Conservation (phyloP, 2,329 filamentous ascomycete species). For the Colletotrichum sp. region DNA sequence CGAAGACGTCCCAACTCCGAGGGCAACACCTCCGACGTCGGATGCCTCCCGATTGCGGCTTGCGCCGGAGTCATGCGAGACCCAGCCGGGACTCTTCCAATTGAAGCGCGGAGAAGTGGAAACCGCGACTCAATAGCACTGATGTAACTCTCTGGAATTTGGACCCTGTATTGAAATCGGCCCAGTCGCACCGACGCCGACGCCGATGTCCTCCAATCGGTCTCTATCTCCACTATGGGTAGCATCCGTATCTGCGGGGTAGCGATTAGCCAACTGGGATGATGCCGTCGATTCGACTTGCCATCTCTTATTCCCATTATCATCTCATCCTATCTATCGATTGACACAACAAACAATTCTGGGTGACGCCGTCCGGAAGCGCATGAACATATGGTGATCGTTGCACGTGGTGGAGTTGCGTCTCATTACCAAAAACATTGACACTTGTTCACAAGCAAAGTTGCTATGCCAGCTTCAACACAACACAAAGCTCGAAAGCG, state of each 20-base stretch:
- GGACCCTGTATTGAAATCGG: neutral
- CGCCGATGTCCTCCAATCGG: neutral
- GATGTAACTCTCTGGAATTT: neutral
- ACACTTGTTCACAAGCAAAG: neutral
- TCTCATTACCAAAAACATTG: neutral
- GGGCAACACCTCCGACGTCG: slow-evolving; percentile 3
- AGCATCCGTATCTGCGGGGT: neutral
- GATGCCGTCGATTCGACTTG: neutral
- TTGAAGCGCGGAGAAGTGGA: neutral
- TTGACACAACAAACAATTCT: neutral
- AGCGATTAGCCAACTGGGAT: neutral
- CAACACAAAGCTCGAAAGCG: neutral
- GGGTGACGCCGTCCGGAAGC: neutral
- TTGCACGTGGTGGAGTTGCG: neutral
- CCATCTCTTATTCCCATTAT: neutral
- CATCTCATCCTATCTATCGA: neutral
- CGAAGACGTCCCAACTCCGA: neutral
- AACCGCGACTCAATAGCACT: neutral
- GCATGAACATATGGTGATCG: neutral
- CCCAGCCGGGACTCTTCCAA: neutral
- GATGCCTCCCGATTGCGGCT: neutral
- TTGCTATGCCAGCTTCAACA: neutral
- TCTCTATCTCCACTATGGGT: neutral
- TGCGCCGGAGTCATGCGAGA: neutral
- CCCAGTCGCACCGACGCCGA: neutral